phyloP scores from a whole-genome alignment of 2,329 filamentous ascomycete species.

The Beauveria varroae region DNA sequence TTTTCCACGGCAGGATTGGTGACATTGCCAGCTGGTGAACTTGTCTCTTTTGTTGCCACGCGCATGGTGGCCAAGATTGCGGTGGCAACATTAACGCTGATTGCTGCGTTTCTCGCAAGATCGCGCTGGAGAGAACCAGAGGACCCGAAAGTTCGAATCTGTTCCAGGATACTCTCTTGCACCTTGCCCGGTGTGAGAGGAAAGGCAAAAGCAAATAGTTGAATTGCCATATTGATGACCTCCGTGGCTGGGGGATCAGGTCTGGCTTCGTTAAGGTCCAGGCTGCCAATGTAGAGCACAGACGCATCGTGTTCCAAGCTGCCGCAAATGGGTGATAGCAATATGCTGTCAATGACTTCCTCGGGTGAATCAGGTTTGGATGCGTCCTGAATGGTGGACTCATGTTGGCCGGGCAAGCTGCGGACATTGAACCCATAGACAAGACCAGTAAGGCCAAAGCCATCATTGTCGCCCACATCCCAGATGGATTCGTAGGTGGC shows the following conservation, averaged over 20 bases:
- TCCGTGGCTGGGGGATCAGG: constrained; percentile 84
- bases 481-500: constrained; percentile 89
- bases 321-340: constrained; percentile 67
- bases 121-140: constrained; percentile 75
- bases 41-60: constrained; percentile 75
- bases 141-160: constrained; percentile 83
- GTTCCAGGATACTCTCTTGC: constrained; percentile 92
- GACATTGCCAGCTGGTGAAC: constrained; percentile 64
- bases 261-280: constrained; percentile 34
- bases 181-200: constrained; percentile 85
- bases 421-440: constrained; percentile 69
- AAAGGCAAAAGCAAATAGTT: constrained; percentile 85
- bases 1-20: constrained; percentile 72
- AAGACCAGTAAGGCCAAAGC: constrained; percentile 85
- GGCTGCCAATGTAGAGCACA: constrained; percentile 57
- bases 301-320: constrained; percentile 87
- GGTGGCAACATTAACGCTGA: constrained; percentile 81
- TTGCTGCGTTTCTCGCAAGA: constrained; percentile 79
- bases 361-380: constrained; percentile 54
- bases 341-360: constrained; percentile 52
- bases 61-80: constrained; percentile 75
- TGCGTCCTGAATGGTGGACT: constrained; percentile 35
- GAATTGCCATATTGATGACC: constrained; percentile 89
- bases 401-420: constrained; percentile 62
- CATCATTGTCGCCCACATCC: constrained; percentile 91